Conservation (phyloP, 805 yeast genomes). For the Dipodascus albidus region DNA sequence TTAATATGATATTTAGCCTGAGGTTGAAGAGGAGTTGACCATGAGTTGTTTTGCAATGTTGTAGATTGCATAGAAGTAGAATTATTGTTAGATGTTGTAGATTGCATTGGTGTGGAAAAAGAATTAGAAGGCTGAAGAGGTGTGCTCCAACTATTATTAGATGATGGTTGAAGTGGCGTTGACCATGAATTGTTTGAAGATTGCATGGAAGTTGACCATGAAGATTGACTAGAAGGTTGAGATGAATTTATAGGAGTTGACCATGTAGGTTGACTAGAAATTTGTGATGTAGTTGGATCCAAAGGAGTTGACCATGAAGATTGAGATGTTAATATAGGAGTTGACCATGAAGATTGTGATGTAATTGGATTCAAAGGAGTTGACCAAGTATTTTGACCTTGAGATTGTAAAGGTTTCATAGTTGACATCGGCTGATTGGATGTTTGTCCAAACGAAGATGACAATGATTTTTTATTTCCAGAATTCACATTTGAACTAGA, state of each 20-base stretch:
- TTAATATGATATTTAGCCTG: not conserved
- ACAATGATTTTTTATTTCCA: not conserved
- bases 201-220: constrained; percentile 1
- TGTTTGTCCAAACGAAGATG: constrained; percentile 1
- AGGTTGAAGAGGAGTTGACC: not conserved
- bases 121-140: not conserved
- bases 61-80: not conserved
- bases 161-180: constrained; percentile 1
- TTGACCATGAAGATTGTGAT: not conserved
- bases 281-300: too few relatives aligned
- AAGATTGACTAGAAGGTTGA: not conserved
- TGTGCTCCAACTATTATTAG: not conserved
- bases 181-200: constrained; percentile 1
- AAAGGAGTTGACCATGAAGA: not conserved
- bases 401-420: not conserved
- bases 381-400: not conserved
- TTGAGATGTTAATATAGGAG: not conserved
- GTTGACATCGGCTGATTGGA: not conserved
- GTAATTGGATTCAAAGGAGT: not conserved
- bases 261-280: not conserved
- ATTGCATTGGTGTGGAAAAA: not conserved
- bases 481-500: not conserved
- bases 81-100: not conserved
- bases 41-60: constrained; percentile 2
- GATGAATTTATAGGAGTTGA: not conserved